Conservation (phyloP, 2,329 filamentous ascomycete genomes). For the Pyrenophora seminiperda region DNA sequence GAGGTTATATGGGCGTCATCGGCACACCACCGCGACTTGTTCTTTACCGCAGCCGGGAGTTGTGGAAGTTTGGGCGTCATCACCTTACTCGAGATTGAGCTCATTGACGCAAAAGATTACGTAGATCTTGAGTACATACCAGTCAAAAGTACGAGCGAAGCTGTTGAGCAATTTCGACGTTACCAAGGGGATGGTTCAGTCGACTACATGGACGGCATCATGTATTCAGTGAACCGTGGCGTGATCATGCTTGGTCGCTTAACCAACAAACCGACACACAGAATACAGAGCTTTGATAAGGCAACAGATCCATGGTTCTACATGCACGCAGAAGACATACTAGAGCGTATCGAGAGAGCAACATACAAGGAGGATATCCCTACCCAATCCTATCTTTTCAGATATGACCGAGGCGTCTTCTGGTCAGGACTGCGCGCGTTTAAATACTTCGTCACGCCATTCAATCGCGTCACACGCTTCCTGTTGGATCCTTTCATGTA, state of each 20-base stretch:
- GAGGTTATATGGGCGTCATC: slow-evolving; percentile 57
- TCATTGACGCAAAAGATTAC: slow-evolving; percentile 59
- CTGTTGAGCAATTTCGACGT: slow-evolving; percentile 56
- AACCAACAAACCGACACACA: slow-evolving; percentile 53
- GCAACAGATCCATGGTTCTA: slow-evolving; percentile 75
- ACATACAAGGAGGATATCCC: slow-evolving; percentile 51
- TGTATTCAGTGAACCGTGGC: slow-evolving; percentile 61
- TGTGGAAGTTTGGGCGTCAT: slow-evolving; percentile 66
- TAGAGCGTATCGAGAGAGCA: slow-evolving; percentile 20
- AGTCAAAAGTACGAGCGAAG: slow-evolving; percentile 55
- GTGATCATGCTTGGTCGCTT: slow-evolving; percentile 67
- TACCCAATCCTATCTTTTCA: slow-evolving; percentile 61
- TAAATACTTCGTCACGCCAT: slow-evolving; percentile 64
- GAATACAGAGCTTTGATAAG: slow-evolving; percentile 58
- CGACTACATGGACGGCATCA: slow-evolving; percentile 74
- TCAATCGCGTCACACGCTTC: slow-evolving; percentile 64
- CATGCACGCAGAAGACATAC: slow-evolving; percentile 60
- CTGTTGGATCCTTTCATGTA: slow-evolving; percentile 65
- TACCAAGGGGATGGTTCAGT: slow-evolving; percentile 49
- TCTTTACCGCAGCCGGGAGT: slow-evolving; percentile 63
- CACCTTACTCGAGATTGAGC: slow-evolving; percentile 64
- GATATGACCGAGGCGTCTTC: slow-evolving; percentile 68
- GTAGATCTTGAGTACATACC: slow-evolving; percentile 68
- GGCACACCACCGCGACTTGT: slow-evolving; percentile 58
- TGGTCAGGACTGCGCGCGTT: slow-evolving; percentile 68